phyloP scores from a whole-genome alignment of 2,329 filamentous ascomycete species.

The Aspergillus felis region DNA sequence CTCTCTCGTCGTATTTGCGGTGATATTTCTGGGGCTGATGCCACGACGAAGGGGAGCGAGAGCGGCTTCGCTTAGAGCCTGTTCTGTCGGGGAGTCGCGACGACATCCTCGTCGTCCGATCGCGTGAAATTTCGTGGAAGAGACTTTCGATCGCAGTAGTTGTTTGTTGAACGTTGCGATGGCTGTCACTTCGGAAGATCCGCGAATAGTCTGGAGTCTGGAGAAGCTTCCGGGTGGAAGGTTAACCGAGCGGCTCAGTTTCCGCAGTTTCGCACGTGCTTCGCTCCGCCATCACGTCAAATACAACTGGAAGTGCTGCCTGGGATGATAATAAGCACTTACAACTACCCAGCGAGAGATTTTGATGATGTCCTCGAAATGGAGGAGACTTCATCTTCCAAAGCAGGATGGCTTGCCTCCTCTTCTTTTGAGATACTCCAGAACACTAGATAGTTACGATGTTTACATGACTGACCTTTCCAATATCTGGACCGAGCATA shows the following conservation, averaged over 20 bases:
- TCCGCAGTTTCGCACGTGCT: constrained; percentile 15
- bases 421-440: constrained; percentile 37
- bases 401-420: constrained; percentile 26
- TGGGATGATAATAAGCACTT: background rate
- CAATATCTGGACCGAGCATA: constrained; percentile 53
- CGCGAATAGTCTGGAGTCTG: constrained; percentile 9
- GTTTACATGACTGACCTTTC: constrained; percentile 57
- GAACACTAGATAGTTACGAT: constrained; percentile 42
- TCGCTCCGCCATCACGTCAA: constrained; percentile 1
- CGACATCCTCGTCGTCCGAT: constrained; percentile 24
- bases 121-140: background rate
- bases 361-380: constrained; percentile 29
- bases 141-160: background rate
- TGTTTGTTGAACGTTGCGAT: constrained; percentile 10
- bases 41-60: constrained; percentile 40
- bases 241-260: constrained; percentile 23
- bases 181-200: background rate
- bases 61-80: constrained; percentile 38
- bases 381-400: constrained; percentile 32
- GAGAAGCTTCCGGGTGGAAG: constrained; percentile 12
- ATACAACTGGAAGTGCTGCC: constrained; percentile 7
- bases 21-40: constrained; percentile 35
- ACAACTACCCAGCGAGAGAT: background rate
- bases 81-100: constrained; percentile 29
- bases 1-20: constrained; percentile 31